Evolutionary conservation across 768 basidiomycete genomes (phyloP).

Genomic region (Albatrellus ellisii): DNA sequence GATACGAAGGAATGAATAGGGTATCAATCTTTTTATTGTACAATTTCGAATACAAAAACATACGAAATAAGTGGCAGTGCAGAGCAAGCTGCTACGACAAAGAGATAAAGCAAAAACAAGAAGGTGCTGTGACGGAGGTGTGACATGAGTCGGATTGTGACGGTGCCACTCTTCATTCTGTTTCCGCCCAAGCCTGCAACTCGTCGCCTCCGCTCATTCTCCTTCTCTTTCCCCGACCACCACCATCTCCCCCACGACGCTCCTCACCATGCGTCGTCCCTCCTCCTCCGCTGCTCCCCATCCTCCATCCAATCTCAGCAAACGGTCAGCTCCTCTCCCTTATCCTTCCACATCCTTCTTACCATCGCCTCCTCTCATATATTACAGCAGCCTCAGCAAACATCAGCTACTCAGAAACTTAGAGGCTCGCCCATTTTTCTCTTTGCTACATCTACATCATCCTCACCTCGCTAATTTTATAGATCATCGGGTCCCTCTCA

Average conservation of each 20-base stretch:
- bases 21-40: too few relatives aligned
- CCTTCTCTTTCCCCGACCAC: not conserved
- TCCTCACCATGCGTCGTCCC: not conserved
- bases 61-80: too few relatives aligned
- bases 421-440: conserved; percentile 20
- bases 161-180: not conserved
- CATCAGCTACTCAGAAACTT: conserved; percentile 26
- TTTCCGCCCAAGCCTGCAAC: not conserved
- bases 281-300: not conserved
- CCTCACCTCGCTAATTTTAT: conserved; percentile 4
- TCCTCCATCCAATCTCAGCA: not conserved
- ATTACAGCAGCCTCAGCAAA: not conserved
- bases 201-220: not conserved
- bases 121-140: not conserved
- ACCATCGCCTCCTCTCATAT: not conserved
- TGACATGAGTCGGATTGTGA: not conserved
- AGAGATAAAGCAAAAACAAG: too few relatives aligned
- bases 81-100: too few relatives aligned
- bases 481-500: conserved; percentile 29
- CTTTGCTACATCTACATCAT: conserved; percentile 7
- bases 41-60: too few relatives aligned
- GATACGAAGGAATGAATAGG: too few relatives aligned
- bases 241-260: not conserved
- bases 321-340: not conserved
- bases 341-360: not conserved